phyloP scores from a whole-genome alignment of 1,284 basidiomycete genomes.

The Inonotus hispidus region DNA sequence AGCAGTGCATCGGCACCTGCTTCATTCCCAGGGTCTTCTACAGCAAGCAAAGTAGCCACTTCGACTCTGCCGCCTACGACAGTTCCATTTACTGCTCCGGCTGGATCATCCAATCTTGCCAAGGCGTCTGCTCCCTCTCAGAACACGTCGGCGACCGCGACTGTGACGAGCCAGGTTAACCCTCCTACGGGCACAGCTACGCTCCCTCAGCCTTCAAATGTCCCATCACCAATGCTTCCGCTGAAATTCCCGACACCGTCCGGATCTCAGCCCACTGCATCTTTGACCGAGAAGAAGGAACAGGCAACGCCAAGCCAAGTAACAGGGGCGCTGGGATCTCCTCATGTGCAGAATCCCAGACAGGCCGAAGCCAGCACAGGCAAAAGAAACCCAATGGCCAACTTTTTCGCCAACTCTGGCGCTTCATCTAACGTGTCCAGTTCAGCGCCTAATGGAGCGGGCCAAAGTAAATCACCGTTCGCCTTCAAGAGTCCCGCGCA shows the following conservation, averaged over 20 bases:
- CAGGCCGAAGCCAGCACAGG: neutral
- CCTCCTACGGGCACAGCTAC: neutral
- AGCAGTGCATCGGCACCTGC: slow-evolving; percentile 1
- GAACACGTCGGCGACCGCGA: neutral
- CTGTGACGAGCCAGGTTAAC: neutral
- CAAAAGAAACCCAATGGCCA: neutral
- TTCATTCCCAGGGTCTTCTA: neutral
- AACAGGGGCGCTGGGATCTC: neutral
- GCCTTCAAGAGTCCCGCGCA: slow-evolving; percentile 8
- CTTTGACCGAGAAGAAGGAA: neutral
- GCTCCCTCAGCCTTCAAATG: neutral
- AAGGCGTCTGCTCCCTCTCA: neutral
- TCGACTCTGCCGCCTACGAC: neutral
- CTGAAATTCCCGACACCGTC: neutral
- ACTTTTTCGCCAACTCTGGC: slow-evolving; percentile 7
- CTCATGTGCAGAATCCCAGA: neutral
- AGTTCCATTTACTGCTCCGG: neutral
- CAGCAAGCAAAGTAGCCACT: neutral
- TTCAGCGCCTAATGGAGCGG: neutral
- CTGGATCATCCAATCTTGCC: neutral
- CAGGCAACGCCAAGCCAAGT: neutral
- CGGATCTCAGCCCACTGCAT: neutral
- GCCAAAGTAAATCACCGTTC: neutral
- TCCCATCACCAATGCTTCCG: neutral
- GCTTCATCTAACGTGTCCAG: neutral